Conservation (phyloP, 495 filamentous ascomycete species). For the Evernia prunastri region DNA sequence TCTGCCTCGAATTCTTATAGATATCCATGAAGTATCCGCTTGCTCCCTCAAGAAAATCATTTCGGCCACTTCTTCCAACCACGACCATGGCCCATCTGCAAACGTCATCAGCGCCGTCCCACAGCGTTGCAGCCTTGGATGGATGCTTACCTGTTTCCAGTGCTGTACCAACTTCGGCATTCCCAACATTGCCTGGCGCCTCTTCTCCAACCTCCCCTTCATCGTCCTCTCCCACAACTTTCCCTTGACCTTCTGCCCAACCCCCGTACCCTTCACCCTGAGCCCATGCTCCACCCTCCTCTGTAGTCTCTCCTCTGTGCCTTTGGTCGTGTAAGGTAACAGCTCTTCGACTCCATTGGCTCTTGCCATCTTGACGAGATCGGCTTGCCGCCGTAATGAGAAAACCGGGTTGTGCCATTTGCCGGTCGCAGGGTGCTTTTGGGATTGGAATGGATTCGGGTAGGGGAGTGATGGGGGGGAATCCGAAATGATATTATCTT, state of each 20-base stretch:
- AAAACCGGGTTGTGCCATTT: constrained; percentile 74
- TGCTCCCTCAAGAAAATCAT: constrained; percentile 29
- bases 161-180: constrained; percentile 85
- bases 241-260: constrained; percentile 90
- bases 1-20: background rate
- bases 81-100: constrained; percentile 73
- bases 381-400: constrained; percentile 81
- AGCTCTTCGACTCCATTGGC: constrained; percentile 77
- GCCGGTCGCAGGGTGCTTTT: constrained; percentile 62
- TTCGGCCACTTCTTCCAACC: constrained; percentile 91
- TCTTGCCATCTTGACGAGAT: constrained; percentile 79
- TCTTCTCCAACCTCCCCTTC: constrained; percentile 74
- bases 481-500: constrained; percentile 16
- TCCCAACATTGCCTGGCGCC: constrained; percentile 83
- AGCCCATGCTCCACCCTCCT: constrained; percentile 66
- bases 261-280: constrained; percentile 80
- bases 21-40: background rate
- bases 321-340: constrained; percentile 71
- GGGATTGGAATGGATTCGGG: constrained; percentile 70
- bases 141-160: constrained; percentile 79
- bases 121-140: background rate
- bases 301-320: constrained; percentile 58
- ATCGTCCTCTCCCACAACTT: constrained; percentile 86
- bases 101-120: constrained; percentile 12
- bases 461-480: constrained; percentile 33